These are phyloP conservation scores for Schizosaccharomyces octosporus DNA, from an alignment of 805 yeast species.

Conservation along the genomic window DNA sequence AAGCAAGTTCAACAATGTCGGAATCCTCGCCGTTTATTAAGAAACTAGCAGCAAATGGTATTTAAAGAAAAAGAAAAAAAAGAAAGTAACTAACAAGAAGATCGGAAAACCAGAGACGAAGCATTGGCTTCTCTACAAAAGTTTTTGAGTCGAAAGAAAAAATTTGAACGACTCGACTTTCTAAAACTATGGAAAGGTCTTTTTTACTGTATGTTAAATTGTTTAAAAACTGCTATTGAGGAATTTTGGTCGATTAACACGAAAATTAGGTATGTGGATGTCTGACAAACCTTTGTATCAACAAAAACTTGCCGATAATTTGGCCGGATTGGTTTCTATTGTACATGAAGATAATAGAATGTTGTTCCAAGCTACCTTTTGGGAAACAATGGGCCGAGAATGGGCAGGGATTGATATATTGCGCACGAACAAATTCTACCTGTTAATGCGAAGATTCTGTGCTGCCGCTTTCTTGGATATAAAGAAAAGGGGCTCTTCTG, in stretches of 20 bases:
- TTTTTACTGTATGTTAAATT: conserved; percentile 23
- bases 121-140: conserved; percentile 1
- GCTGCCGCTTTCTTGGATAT: conserved; percentile 36
- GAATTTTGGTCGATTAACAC: background rate
- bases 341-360: conserved; percentile 20
- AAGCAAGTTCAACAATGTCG: background rate
- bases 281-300: conserved; percentile 84
- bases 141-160: conserved; percentile 3
- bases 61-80: conserved; percentile 4
- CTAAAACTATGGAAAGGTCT: conserved; percentile 92
- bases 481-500: conserved; percentile 29
- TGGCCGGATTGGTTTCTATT: conserved; percentile 27
- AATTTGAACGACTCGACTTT: conserved; percentile 20
- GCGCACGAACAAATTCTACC: conserved; percentile 51
- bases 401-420: conserved; percentile 39
- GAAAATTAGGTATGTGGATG: conserved; percentile 67
- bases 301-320: conserved; percentile 49
- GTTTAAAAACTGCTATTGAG: background rate
- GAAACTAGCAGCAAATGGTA: conserved; percentile 57
- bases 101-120: conserved; percentile 7
- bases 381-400: conserved; percentile 53
- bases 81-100: conserved; percentile 1
- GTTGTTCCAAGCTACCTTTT: conserved; percentile 46
- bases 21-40: conserved; percentile 30
- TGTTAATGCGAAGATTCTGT: conserved; percentile 55